Evolutionary conservation across 2,329 filamentous ascomycete species (phyloP).

Genomic region (Ophiostoma quercus): DNA sequence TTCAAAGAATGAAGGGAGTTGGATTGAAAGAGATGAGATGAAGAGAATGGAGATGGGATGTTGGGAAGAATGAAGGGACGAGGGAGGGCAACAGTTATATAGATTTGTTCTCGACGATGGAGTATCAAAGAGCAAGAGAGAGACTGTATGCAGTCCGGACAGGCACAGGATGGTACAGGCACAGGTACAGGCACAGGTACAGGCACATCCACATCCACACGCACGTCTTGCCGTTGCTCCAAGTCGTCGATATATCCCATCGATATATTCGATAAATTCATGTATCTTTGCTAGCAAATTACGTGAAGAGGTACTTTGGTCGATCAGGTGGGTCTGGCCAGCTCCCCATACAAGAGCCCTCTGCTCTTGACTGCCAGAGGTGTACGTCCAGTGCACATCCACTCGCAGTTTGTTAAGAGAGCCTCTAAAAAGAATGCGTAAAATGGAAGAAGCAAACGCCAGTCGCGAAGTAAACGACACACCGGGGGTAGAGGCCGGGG

Average conservation of each 20-base stretch:
- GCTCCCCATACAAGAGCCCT: not conserved
- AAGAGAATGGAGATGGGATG: constrained; percentile 16
- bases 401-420: constrained; percentile 12
- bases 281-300: not conserved
- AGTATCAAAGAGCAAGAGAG: not conserved
- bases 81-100: constrained; percentile 22
- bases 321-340: constrained; percentile 2
- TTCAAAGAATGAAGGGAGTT: constrained; percentile 17
- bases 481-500: not conserved
- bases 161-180: not conserved
- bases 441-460: constrained; percentile 1
- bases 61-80: constrained; percentile 24
- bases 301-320: not conserved
- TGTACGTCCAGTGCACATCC: constrained; percentile 6
- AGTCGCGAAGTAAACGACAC: constrained; percentile 5
- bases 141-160: not conserved
- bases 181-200: not conserved
- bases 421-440: constrained; percentile 22
- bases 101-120: constrained; percentile 1
- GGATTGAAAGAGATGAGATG: not conserved
- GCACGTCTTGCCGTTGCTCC: constrained; percentile 4
- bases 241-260: not conserved
- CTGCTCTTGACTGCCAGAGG: not conserved
- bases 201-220: not conserved
- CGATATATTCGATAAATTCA: constrained; percentile 4